Evolutionary conservation across 495 filamentous ascomycete genomes (phyloP), one percentile per base, ranked within the genome.

Genomic region (Podospora sp.): DNA sequence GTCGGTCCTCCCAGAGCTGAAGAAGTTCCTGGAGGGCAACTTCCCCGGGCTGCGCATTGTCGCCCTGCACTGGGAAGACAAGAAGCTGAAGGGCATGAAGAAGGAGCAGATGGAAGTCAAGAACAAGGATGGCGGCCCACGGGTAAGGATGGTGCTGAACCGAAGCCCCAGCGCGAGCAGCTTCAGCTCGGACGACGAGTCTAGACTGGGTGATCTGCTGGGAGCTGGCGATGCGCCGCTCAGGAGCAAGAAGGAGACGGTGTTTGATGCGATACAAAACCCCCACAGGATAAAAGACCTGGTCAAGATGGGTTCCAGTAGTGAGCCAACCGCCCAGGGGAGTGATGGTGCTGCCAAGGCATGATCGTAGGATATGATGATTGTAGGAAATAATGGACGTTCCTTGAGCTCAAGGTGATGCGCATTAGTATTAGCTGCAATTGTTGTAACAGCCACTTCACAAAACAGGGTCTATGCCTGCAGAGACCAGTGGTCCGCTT

Each of bases 141-240:
- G 82, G n/a, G 79, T 90, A 29, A 81, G 86, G 6, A 90, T 89
- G 76, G 86, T 91, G 25, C 86, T 94, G 68, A 84, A 87, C 66
- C 84, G 83, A 76, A 87, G 78, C 77, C 78, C 65, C 69, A 84
- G 29, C 78, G 66, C 71, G 49, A 84, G 65, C 69, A 86, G 74
- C 74, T 84, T 93, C 46, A 91, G 89, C 56, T 92, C 89, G 60
- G 88, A 86, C 52, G 92, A 94, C 58, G 88, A 93, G 72, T 90
- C 92, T 53, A 86, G 89, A 62, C 77, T 96, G 26, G 85, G 89
- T 58, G 84, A 85, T 76, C 80, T 78, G 78, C 84, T 71, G 20
- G 22, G 21, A 25, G 2, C 24, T 21, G 70, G 51, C 0, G 69
- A 74, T 5, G 50, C 16, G 46, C 72, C 71, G 11, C 40, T 75